These are phyloP conservation scores for Cornus controversa DNA, from an alignment of 148 eudicot genomes.

Conservation along the genomic window DNA sequence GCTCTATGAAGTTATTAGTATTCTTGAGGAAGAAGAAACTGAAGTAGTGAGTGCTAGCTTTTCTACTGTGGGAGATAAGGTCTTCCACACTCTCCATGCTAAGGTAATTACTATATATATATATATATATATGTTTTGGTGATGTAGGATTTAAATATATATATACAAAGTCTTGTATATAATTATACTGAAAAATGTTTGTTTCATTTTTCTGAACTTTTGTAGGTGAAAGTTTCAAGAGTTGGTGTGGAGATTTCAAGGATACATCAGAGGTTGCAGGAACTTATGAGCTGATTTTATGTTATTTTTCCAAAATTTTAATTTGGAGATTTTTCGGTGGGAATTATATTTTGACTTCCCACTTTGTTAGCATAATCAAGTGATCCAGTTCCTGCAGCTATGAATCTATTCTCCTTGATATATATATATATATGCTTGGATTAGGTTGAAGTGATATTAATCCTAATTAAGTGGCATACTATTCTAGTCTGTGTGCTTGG, in stretches of 20 bases:
- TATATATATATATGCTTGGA: too few species aligned
- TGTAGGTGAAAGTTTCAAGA: slow-evolving; percentile 23
- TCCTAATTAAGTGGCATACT: too few species aligned
- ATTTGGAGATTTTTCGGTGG: too few species aligned
- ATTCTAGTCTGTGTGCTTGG: too few species aligned
- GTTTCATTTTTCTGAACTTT: not conserved
- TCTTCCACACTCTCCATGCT: slow-evolving; percentile 36
- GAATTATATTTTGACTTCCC: not conserved
- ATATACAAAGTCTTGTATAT: too few species aligned
- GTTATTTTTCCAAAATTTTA: too few species aligned
- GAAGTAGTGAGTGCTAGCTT: slow-evolving; percentile 33
- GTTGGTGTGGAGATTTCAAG: slow-evolving; percentile 29
- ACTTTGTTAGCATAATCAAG: too few species aligned
- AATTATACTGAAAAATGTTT: not conserved
- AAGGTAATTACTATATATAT: slow-evolving; percentile 21
- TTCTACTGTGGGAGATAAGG: slow-evolving; percentile 16
- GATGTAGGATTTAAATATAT: too few species aligned
- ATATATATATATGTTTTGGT: too few species aligned
- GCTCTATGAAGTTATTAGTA: slow-evolving; percentile 22
- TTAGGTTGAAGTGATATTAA: too few species aligned
- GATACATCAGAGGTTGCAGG: slow-evolving; percentile 24
- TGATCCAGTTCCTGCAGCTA: too few species aligned
- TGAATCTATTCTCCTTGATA: too few species aligned
- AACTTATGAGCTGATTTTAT: not conserved
- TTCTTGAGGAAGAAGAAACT: slow-evolving; percentile 52